phyloP scores from a whole-genome alignment of 139 green algal species.

The Chlamydomonas asymmetrica region DNA sequence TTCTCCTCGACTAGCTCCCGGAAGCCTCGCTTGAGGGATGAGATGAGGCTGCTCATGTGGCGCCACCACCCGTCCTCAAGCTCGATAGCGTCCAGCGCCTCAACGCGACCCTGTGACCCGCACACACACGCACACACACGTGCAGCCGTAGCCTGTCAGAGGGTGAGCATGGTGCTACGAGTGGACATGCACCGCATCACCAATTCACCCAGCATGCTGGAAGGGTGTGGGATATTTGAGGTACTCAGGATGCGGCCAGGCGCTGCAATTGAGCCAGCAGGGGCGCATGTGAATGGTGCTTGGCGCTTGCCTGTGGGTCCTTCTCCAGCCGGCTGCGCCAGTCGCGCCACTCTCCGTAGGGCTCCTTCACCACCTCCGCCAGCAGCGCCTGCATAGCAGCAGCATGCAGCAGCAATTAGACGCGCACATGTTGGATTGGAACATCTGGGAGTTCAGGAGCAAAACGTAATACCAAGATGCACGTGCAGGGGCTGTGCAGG shows the following conservation, averaged over 20 bases:
- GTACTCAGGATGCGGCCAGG: neutral
- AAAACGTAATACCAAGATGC: too few species aligned
- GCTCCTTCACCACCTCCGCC: conserved; percentile 29
- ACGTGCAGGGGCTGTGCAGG: too few species aligned
- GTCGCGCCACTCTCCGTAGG: conserved; percentile 13
- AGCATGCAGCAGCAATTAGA: too few species aligned
- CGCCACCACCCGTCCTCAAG: conserved; percentile 20
- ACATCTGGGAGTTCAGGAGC: too few species aligned
- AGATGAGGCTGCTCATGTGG: conserved; percentile 13
- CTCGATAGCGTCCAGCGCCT: conserved; percentile 9
- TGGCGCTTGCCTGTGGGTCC: conserved; percentile 9
- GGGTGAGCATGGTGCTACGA: neutral
- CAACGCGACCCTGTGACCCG: neutral
- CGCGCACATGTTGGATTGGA: too few species aligned
- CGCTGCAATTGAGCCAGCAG: neutral
- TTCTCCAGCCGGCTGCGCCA: conserved; percentile 22
- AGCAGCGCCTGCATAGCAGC: too few species aligned
- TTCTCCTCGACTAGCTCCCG: conserved; percentile 13
- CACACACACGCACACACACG: neutral
- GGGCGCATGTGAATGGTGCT: neutral
- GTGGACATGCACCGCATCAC: neutral
- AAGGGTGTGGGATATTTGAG: neutral
- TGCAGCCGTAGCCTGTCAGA: neutral
- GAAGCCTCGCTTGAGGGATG: conserved; percentile 14
- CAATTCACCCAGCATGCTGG: neutral